Percentiles rank a stretch among this genome's conserved stretches.
Evolutionary conservation across 495 filamentous ascomycete species (phyloP).

Genomic region (Podospora didyma): DNA sequence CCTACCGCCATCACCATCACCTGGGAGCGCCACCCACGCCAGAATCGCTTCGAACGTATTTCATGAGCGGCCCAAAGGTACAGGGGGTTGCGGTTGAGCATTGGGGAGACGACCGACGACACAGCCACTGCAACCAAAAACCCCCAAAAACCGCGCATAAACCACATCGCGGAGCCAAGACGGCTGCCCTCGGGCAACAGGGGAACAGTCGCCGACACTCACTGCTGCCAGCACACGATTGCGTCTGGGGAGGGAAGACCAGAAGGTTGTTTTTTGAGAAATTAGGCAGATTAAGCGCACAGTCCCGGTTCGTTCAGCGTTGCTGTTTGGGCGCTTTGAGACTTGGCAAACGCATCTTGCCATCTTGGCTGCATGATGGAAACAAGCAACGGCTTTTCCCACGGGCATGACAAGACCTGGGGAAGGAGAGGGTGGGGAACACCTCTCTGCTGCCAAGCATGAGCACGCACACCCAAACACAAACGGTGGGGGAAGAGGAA

Average conservation of each 20-base stretch:
- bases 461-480: neutral
- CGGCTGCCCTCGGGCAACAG: neutral
- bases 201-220: neutral
- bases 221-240: neutral
- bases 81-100: neutral
- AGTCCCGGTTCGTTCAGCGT: neutral
- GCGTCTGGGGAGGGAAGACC: neutral
- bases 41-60: slow-evolving; percentile 24
- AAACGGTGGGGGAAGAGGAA: neutral
- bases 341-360: slow-evolving; percentile 1
- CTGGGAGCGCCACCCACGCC: slow-evolving; percentile 17
- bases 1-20: slow-evolving; percentile 14
- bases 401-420: neutral
- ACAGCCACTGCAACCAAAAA: neutral
- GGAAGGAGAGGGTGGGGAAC: neutral
- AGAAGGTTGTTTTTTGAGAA: neutral
- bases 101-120: neutral
- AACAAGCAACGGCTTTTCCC: neutral
- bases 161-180: neutral
- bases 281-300: neutral
- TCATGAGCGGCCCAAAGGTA: slow-evolving; percentile 3
- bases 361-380: neutral
- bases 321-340: neutral
- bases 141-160: neutral
- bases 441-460: neutral